Evolutionary conservation across 192 early-diverging fungal genomes (phyloP).

Genomic region (Phlyctochytrium bullatum): DNA sequence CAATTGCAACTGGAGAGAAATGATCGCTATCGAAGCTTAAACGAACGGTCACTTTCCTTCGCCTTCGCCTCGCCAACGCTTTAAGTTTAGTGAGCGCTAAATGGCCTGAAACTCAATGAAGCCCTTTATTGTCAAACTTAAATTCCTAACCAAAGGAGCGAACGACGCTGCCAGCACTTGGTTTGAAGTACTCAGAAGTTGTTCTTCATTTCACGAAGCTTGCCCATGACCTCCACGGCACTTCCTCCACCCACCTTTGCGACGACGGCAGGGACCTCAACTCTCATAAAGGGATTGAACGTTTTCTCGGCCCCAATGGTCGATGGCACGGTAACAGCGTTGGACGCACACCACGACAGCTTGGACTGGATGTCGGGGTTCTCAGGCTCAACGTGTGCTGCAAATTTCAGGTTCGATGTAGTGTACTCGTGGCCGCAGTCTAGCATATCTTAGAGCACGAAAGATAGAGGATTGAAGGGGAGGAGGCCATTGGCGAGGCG

Average conservation of each 20-base stretch:
- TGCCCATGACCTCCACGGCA: slow-evolving; percentile 67
- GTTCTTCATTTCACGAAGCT: slow-evolving; percentile 80
- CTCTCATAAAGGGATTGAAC: slow-evolving; percentile 89
- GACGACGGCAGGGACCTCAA: slow-evolving; percentile 37
- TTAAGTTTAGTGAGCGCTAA: too few species aligned
- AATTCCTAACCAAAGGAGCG: too few species aligned
- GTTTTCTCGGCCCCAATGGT: slow-evolving; percentile 84
- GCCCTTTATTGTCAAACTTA: too few species aligned
- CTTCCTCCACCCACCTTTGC: slow-evolving; percentile 9
- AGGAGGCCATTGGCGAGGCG: too few species aligned
- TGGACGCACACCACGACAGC: slow-evolving; percentile 52
- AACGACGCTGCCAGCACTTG: too few species aligned
- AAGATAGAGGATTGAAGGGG: slow-evolving; percentile 9
- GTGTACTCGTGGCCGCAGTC: slow-evolving; percentile 95
- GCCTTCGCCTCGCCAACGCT: too few species aligned
- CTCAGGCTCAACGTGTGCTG: slow-evolving; percentile 69
- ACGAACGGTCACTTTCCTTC: too few species aligned
- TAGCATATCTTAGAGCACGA: slow-evolving; percentile 1
- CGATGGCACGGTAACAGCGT: slow-evolving; percentile 72
- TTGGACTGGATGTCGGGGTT: slow-evolving; percentile 70
- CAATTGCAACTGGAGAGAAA: too few species aligned
- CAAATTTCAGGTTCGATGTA: slow-evolving; percentile 65
- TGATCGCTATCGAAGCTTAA: too few species aligned
- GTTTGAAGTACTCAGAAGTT: slow-evolving; percentile 29
- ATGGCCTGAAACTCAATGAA: too few species aligned